Conservation (phyloP, 805 yeast species). For the Nakazawaea wyomingensis region DNA sequence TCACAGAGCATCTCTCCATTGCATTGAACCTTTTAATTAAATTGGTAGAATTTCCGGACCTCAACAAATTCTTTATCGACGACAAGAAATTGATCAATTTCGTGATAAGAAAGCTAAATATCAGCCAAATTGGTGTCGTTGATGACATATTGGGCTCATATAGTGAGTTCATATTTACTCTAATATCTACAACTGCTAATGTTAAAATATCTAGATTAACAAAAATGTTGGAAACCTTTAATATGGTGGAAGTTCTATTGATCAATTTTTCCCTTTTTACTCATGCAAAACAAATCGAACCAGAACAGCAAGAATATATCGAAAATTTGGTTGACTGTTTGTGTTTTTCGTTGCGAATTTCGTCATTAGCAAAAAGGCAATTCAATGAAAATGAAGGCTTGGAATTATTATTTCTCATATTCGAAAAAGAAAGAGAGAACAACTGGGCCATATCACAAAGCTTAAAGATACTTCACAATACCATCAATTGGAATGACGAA, state of each 20-base stretch:
- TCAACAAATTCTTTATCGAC: conserved; percentile 6
- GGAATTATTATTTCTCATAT: conserved; percentile 8
- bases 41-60: not conserved
- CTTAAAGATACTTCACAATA: conserved; percentile 1
- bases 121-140: not conserved
- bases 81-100: conserved; percentile 7
- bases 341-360: conserved; percentile 14
- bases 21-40: conserved; percentile 1
- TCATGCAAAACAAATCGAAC: not conserved
- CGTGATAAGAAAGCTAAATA: not conserved
- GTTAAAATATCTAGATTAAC: conserved; percentile 2
- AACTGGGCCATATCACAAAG: conserved; percentile 1
- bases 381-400: conserved; percentile 14
- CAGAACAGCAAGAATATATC: conserved; percentile 7
- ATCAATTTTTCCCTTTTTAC: conserved; percentile 9
- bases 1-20: not conserved
- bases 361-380: conserved; percentile 10
- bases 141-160: not conserved
- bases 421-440: conserved; percentile 1
- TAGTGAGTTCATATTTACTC: conserved; percentile 5
- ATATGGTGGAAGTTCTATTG: conserved; percentile 4
- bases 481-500: conserved; percentile 5
- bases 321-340: conserved; percentile 16
- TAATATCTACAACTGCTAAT: not conserved
- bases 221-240: not conserved